A percentile compares a stretch with the other conserved stretches of the same genome.
These are phyloP conservation scores for Plicaturopsis crispa DNA, from an alignment of 768 basidiomycete species.

Conservation along the genomic window DNA sequence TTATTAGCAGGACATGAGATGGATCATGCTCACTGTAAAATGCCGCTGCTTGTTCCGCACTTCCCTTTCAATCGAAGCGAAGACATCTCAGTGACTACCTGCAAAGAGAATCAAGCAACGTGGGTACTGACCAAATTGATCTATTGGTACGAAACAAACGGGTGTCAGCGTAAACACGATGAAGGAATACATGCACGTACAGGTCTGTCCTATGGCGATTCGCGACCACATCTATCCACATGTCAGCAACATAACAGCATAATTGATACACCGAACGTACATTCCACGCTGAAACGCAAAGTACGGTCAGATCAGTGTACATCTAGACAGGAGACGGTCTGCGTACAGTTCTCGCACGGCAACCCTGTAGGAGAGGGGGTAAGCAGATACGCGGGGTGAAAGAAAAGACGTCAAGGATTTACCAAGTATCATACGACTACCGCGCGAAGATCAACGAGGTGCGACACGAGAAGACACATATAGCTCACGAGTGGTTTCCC, in stretches of 20 bases:
- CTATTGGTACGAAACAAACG: no score
- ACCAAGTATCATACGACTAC: constrained; percentile 57
- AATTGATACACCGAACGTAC: constrained; percentile 29
- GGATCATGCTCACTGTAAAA: constrained; percentile 58
- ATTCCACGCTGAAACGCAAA: constrained; percentile 50
- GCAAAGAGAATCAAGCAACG: constrained; percentile 15
- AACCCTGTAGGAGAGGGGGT: constrained; percentile 49
- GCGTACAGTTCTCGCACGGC: constrained; percentile 70
- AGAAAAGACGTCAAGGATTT: constrained; percentile 8
- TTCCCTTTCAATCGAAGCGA: constrained; percentile 50
- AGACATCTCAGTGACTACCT: constrained; percentile 1
- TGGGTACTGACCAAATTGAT: constrained; percentile 68
- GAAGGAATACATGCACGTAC: constrained; percentile 32
- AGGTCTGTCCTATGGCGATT: constrained; percentile 73
- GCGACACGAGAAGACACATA: neutral
- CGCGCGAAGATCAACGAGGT: neutral
- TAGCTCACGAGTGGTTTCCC: constrained; percentile 65
- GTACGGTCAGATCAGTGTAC: constrained; percentile 2
- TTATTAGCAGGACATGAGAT: neutral
- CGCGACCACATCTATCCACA: constrained; percentile 56
- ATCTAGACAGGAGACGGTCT: neutral
- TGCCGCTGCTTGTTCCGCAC: constrained; percentile 80
- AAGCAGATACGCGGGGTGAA: neutral
- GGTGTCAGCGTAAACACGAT: constrained; percentile 1
- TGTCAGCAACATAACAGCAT: neutral